Evolutionary conservation across 176 grass and related monocot genomes (phyloP).

Genomic region (Urochloa ruziziensis): DNA sequence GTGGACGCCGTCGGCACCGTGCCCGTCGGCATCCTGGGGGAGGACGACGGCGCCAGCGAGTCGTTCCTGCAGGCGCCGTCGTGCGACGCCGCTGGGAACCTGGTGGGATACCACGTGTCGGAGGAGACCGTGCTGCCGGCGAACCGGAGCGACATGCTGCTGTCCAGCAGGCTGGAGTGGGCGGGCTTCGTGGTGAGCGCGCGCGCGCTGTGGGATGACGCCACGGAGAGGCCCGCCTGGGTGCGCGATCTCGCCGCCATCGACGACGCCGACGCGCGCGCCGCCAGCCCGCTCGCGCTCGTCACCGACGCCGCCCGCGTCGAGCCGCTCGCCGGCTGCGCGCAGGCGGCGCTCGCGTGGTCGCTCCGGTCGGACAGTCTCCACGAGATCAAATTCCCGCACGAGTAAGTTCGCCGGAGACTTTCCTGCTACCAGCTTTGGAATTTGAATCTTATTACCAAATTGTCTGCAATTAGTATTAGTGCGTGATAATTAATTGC

Average conservation of each 20-base stretch:
- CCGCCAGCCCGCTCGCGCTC: slow-evolving; percentile 53
- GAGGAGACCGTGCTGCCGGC: slow-evolving; percentile 43
- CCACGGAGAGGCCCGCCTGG: slow-evolving; percentile 47
- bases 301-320: slow-evolving; percentile 59
- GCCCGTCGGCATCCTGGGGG: slow-evolving; percentile 61
- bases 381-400: slow-evolving; percentile 71
- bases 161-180: slow-evolving; percentile 74
- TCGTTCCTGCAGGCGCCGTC: slow-evolving; percentile 75
- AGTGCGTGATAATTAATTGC: neutral
- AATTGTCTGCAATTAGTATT: neutral
- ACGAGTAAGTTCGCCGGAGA: slow-evolving; percentile 56
- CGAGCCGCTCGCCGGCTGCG: slow-evolving; percentile 74
- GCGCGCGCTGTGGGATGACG: slow-evolving; percentile 59
- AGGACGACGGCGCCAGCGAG: slow-evolving; percentile 54
- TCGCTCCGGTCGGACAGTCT: slow-evolving; percentile 71
- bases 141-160: slow-evolving; percentile 45
- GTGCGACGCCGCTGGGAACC: slow-evolving; percentile 63
- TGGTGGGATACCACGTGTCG: slow-evolving; percentile 68
- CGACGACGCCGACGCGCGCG: slow-evolving; percentile 28
- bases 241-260: slow-evolving; percentile 66
- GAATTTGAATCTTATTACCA: neutral
- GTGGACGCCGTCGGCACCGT: slow-evolving; percentile 63
- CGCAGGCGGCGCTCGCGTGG: slow-evolving; percentile 69
- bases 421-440: neutral
- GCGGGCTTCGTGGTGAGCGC: slow-evolving; percentile 76